Conservation (phyloP, 352 stramenopile genomes). For the Phytophthora sansomeana region DNA sequence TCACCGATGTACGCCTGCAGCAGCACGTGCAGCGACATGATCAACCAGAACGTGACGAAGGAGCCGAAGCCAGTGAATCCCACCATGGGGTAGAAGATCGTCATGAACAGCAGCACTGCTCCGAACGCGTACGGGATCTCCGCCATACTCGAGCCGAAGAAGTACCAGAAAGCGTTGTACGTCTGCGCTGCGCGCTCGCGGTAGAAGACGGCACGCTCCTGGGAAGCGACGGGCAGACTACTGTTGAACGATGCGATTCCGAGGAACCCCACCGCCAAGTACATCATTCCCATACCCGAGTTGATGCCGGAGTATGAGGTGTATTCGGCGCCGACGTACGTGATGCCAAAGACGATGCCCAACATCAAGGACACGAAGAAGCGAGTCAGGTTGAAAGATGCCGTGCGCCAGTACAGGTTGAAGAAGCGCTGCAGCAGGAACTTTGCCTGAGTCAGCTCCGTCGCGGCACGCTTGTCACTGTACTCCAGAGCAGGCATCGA, state of each 20-base stretch:
- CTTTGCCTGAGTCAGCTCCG: slow-evolving; percentile 26
- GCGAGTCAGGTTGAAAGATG: slow-evolving; percentile 31
- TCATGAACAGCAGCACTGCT: not conserved
- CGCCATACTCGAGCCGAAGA: not conserved
- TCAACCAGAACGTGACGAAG: slow-evolving; percentile 57
- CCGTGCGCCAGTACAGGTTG: slow-evolving; percentile 78
- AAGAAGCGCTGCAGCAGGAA: slow-evolving; percentile 52
- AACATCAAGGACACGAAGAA: slow-evolving; percentile 63
- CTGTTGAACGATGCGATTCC: slow-evolving; percentile 18
- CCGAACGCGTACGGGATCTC: slow-evolving; percentile 1
- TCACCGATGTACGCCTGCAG: slow-evolving; percentile 44
- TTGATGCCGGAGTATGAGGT: slow-evolving; percentile 35
- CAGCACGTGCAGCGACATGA: slow-evolving; percentile 35
- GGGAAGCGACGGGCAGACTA: not conserved
- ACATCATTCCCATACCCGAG: slow-evolving; percentile 68
- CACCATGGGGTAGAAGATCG: slow-evolving; percentile 1
- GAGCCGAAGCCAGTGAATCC: slow-evolving; percentile 38
- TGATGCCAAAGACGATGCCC: slow-evolving; percentile 68
- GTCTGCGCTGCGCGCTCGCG: slow-evolving; percentile 1
- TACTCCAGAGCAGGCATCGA: slow-evolving; percentile 37
- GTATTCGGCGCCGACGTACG: slow-evolving; percentile 58
- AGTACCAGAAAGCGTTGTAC: slow-evolving; percentile 11
- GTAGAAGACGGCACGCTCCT: slow-evolving; percentile 3
- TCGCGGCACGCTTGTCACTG: slow-evolving; percentile 35
- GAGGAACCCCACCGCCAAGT: slow-evolving; percentile 76